Evolutionary conservation across 2,329 filamentous ascomycete species (phyloP), one percentile per base, ranked within the genome.

Genomic region (Fusarium tuaranense): DNA sequence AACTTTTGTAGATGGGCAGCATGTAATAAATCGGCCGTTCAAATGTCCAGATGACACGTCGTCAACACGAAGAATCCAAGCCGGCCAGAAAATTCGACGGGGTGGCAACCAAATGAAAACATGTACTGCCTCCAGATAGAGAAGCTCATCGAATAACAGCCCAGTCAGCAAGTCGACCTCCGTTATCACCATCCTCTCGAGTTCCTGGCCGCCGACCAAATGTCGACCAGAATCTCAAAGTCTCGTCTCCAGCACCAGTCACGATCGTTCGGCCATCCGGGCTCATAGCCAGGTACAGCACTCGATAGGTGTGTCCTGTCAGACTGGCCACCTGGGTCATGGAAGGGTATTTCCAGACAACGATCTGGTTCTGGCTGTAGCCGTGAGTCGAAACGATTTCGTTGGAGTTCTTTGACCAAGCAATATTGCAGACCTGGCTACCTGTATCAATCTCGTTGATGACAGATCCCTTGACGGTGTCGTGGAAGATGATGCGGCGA

Each of bases 331-430:
- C 95, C 82, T 98, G 97, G 59, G 95, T 95, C 97, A 99, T 98
- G 76, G 93, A 95, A 2, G 97, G 97, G 81, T 99, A 99, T 81
- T 99, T 99, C 97, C 97, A 99, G 65, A 99, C 95, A 41, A 98
- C 96, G 78, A 99, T 98, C 83, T 98, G 97, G 82, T 99, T 98
- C 81, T 99, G 97, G 77, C 93, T 96, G 85, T 98, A 99, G 8
- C 97, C 97, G 81, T 99, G 97, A 1, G 97, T 99, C 61, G 93
- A 96, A 65, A 99, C 96, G 68, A 99, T 95, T 83, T 99, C 97
- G 81, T 98, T 98, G 9, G 95, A 98, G 83, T 98, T 98, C 81
- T 97, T 97, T 20, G 93, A 97, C 95, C 97, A 99, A 5, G 95
- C 94, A 51, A 99, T 88, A 80, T 99, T 99, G 85, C 97, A 99